These are phyloP conservation scores for Epichloe amarillans DNA, from an alignment of 2,329 filamentous ascomycete species.

Conservation along the genomic window DNA sequence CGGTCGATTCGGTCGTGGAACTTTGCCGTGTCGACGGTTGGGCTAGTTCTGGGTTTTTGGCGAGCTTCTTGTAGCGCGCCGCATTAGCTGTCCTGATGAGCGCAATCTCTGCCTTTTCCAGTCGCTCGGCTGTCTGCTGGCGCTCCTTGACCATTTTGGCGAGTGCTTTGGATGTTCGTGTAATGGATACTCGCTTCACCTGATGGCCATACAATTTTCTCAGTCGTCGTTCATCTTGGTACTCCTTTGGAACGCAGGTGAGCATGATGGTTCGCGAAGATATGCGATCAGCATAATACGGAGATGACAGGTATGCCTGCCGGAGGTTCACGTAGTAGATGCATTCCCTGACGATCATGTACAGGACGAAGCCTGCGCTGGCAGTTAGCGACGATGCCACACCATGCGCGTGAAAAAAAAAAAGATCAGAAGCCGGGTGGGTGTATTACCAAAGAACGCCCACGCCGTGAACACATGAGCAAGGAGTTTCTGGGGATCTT, in stretches of 20 bases:
- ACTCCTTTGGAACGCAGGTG: slow-evolving; percentile 66
- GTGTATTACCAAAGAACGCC: slow-evolving; percentile 46
- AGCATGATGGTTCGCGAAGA: slow-evolving; percentile 87
- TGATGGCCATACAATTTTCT: slow-evolving; percentile 70
- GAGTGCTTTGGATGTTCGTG: slow-evolving; percentile 61
- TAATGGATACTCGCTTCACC: slow-evolving; percentile 76
- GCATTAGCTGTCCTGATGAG: slow-evolving; percentile 69
- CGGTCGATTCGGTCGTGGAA: not conserved
- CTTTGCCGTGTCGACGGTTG: not conserved
- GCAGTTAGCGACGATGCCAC: not conserved
- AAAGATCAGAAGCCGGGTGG: no score
- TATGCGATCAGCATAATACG: slow-evolving; percentile 69
- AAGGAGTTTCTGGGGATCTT: slow-evolving; percentile 50
- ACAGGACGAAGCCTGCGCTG: slow-evolving; percentile 66
- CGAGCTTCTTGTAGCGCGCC: slow-evolving; percentile 41
- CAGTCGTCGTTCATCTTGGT: slow-evolving; percentile 64
- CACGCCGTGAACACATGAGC: slow-evolving; percentile 72
- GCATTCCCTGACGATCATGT: slow-evolving; percentile 73
- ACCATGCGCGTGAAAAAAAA: not conserved
- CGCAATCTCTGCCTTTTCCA: slow-evolving; percentile 79
- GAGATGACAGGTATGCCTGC: slow-evolving; percentile 81
- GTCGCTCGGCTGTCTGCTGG: slow-evolving; percentile 63
- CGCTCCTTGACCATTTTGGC: slow-evolving; percentile 72
- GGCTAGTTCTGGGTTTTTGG: not conserved
- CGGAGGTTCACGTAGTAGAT: slow-evolving; percentile 88